Conservation (phyloP, 1,139 yeast species). For the Protomyces macrosporus region DNA sequence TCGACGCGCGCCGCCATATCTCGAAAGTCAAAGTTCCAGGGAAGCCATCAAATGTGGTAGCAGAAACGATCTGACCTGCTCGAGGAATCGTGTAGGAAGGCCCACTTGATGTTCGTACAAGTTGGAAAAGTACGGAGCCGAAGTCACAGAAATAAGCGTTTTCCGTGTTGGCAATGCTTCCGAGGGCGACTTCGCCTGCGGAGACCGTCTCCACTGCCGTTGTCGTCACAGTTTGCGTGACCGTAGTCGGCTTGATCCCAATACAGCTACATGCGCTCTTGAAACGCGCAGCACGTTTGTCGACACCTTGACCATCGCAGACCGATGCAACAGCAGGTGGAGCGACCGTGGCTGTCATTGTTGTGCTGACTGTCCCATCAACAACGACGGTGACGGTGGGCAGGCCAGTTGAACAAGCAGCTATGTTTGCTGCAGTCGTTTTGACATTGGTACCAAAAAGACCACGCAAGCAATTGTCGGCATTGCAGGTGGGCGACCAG, state of each 20-base stretch:
- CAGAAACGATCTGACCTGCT: not conserved
- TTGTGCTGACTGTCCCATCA: not conserved
- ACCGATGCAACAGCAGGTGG: not conserved
- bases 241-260: not conserved
- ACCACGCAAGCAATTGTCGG: not conserved
- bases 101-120: not conserved
- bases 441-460: not conserved
- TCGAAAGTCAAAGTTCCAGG: not conserved
- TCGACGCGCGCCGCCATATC: no score
- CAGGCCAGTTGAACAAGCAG: not conserved
- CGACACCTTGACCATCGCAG: not conserved
- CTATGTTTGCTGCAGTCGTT: not conserved
- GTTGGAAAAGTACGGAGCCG: no score
- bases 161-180: no score
- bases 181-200: no score
- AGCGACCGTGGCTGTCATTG: not conserved
- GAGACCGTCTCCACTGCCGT: no score
- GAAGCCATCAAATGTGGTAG: not conserved
- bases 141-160: no score
- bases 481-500: not conserved
- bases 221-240: no score
- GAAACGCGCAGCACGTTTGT: not conserved
- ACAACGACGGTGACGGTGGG: not conserved
- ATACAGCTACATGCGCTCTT: not conserved
- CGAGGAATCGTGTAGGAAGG: not conserved